phyloP scores from a whole-genome alignment of 2,329 filamentous ascomycete genomes.

The Arthrobotrys sphaeroides region DNA sequence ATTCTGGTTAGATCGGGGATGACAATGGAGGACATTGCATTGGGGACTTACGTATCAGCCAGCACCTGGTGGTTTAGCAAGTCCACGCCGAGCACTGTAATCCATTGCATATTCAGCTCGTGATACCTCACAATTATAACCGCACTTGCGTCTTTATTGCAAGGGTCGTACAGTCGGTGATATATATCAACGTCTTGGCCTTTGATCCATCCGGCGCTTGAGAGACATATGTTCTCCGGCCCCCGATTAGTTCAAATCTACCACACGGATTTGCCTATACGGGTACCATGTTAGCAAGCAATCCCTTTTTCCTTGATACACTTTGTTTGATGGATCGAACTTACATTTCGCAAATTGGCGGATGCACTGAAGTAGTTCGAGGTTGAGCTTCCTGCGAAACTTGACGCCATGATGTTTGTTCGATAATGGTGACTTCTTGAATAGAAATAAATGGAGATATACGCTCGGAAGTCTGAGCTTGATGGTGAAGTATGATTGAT shows the following conservation, averaged over 20 bases:
- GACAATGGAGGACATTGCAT: not conserved
- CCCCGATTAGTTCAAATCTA: slow-evolving; percentile 39
- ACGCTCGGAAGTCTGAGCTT: no score
- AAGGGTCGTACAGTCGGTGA: slow-evolving; percentile 38
- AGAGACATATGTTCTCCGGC: slow-evolving; percentile 42
- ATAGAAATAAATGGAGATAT: no score
- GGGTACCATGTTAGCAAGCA: not conserved
- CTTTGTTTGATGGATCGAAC: not conserved
- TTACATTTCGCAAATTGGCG: slow-evolving; percentile 25
- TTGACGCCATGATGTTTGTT: not conserved
- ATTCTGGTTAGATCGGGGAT: not conserved
- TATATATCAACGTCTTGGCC: slow-evolving; percentile 39
- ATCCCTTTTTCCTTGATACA: not conserved
- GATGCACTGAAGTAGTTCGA: slow-evolving; percentile 24
- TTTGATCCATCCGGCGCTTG: slow-evolving; percentile 41
- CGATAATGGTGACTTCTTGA: not conserved
- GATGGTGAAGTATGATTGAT: no score
- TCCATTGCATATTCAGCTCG: not conserved
- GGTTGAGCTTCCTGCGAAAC: not conserved
- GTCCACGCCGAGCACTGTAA: slow-evolving; percentile 43
- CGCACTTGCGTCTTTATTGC: no score
- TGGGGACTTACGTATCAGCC: slow-evolving; percentile 35
- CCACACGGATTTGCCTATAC: slow-evolving; percentile 32
- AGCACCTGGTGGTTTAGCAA: slow-evolving; percentile 42
- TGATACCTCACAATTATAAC: no score